phyloP scores from a whole-genome alignment of 306 rosid genomes.

The Heteromeles arbutifolia region DNA sequence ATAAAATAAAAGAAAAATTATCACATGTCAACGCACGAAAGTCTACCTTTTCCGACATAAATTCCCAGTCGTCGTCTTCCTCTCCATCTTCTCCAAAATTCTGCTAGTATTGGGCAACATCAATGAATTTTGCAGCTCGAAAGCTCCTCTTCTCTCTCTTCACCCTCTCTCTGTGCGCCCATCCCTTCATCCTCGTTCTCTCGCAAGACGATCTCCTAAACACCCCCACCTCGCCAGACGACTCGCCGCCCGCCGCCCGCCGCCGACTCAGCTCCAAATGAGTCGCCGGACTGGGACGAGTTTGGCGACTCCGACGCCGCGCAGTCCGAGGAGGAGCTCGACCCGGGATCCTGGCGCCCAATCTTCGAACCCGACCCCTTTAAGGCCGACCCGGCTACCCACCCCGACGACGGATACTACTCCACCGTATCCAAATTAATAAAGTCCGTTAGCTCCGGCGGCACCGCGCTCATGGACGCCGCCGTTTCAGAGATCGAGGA shows the following conservation, averaged over 20 bases:
- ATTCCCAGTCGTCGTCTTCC: neutral
- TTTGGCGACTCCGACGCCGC: conserved; percentile 61
- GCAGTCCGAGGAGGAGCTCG: conserved; percentile 72
- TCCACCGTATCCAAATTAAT: conserved; percentile 45
- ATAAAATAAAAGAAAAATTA: too few species aligned
- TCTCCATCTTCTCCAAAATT: neutral
- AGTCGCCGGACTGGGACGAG: conserved; percentile 85
- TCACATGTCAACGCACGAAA: too few species aligned
- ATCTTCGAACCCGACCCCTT: conserved; percentile 65
- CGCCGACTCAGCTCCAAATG: conserved; percentile 40
- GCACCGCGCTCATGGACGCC: conserved; percentile 45
- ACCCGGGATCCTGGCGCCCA: conserved; percentile 92
- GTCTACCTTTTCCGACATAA: too few species aligned
- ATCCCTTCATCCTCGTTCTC: conserved; percentile 63
- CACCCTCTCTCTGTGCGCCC: conserved; percentile 39
- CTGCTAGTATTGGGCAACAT: neutral
- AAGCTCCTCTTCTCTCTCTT: conserved; percentile 27
- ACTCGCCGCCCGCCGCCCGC: conserved; percentile 20
- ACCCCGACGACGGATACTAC: conserved; percentile 41
- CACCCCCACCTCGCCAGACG: conserved; percentile 30
- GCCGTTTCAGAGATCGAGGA: conserved; percentile 56
- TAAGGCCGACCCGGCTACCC: conserved; percentile 9
- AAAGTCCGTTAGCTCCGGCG: conserved; percentile 50
- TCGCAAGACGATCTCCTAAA: conserved; percentile 75
- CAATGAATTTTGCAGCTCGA: conserved; percentile 23